A percentile compares a stretch with the other conserved stretches of the same genome.
phyloP scores from a whole-genome alignment of 176 grass and related monocot species.

The Carex kokanica region DNA sequence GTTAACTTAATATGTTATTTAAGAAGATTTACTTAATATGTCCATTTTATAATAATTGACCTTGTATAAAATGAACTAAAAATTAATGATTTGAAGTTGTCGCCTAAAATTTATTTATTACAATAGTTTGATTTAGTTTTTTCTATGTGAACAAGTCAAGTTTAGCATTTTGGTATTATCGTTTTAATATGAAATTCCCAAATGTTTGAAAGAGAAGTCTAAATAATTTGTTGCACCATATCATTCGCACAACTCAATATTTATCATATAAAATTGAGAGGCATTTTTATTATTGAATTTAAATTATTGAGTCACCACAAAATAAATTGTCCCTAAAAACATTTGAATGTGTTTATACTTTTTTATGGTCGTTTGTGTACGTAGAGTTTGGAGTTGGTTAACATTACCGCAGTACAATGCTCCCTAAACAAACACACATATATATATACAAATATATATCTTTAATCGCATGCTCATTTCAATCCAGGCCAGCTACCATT shows the following conservation, averaged over 20 bases:
- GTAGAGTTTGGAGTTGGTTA: not conserved
- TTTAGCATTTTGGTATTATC: not conserved
- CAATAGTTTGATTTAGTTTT: too few relatives aligned
- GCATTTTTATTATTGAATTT: not conserved
- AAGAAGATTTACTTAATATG: not conserved
- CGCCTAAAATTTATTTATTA: not conserved
- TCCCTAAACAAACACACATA: not conserved
- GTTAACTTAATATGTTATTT: not conserved
- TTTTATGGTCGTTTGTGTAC: too few relatives aligned
- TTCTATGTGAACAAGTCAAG: not conserved
- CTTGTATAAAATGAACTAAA: not conserved
- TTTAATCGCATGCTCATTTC: conserved; percentile 13
- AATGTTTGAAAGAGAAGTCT: not conserved
- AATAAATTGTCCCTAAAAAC: not conserved
- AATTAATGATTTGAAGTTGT: not conserved
- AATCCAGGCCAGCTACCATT: conserved; percentile 14
- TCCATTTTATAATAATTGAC: not conserved
- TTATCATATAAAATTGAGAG: not conserved
- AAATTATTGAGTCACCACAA: not conserved
- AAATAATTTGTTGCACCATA: not conserved
- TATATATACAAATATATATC: not conserved
- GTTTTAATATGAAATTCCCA: not conserved
- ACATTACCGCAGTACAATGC: not conserved
- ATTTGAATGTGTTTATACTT: not conserved
- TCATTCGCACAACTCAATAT: not conserved